Evolutionary conservation across 176 grass and related monocot species (phyloP).

Genomic region (Aegilops sharonensis): DNA sequence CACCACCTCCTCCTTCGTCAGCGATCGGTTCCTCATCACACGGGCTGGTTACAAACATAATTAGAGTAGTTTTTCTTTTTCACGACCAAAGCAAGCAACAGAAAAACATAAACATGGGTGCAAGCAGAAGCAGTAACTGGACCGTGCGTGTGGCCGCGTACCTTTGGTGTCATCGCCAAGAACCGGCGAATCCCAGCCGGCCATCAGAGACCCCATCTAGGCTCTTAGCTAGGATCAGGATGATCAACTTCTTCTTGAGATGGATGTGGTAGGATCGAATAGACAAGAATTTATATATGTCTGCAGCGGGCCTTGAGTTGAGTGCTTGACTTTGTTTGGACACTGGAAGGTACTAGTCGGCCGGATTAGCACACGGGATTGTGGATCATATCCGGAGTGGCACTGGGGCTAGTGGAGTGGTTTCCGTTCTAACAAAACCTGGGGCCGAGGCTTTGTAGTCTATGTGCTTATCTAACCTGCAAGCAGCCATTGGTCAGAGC

Average conservation of each 20-base stretch:
- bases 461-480: not conserved
- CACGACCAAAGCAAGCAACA: not conserved
- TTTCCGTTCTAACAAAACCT: not conserved
- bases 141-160: not conserved
- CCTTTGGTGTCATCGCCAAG: slow-evolving; percentile 42
- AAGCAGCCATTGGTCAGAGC: not conserved
- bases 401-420: not conserved
- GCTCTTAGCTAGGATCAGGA: no score
- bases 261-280: not conserved
- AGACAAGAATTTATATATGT: slow-evolving; percentile 2
- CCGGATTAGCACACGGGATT: slow-evolving; percentile 30
- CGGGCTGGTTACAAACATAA: slow-evolving; percentile 27
- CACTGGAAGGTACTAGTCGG: not conserved
- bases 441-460: not conserved
- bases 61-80: not conserved
- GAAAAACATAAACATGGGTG: not conserved
- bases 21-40: slow-evolving; percentile 58
- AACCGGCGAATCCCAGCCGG: slow-evolving; percentile 71
- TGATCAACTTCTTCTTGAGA: not conserved
- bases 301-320: not conserved
- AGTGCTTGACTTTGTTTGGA: not conserved
- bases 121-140: no score
- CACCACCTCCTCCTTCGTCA: slow-evolving; percentile 82
- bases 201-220: slow-evolving; percentile 87
- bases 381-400: not conserved